Conservation (phyloP, 208 protist species). For the Strigomonas culicis region DNA sequence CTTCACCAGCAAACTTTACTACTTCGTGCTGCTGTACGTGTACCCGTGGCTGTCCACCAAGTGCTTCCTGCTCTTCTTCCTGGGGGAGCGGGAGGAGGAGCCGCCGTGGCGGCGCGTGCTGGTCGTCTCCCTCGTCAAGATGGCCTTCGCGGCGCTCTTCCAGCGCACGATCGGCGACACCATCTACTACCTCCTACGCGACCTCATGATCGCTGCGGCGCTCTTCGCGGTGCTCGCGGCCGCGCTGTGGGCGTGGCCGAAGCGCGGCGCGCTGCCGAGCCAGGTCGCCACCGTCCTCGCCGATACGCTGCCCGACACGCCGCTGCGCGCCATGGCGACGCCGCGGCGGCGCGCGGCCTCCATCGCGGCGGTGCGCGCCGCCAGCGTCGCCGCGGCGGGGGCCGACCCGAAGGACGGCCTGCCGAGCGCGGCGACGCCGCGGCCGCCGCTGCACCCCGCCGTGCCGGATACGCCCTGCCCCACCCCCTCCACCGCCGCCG, state of each 20-base stretch:
- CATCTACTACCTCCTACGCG: constrained; percentile 43
- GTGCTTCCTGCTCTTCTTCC: constrained; percentile 64
- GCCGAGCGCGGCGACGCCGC: no score
- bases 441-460: no score
- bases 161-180: constrained; percentile 71
- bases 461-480: no score
- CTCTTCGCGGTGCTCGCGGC: constrained; percentile 23
- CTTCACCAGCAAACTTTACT: constrained; percentile 60
- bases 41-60: constrained; percentile 69
- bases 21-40: constrained; percentile 45
- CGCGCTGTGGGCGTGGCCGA: constrained; percentile 39
- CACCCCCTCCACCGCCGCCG: no score
- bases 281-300: constrained; percentile 31
- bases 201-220: constrained; percentile 41
- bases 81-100: not conserved
- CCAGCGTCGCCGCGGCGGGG: no score
- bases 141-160: constrained; percentile 30
- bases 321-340: no score
- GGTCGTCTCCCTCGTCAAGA: constrained; percentile 23
- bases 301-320: constrained; percentile 19
- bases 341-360: no score
- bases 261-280: constrained; percentile 19
- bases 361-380: no score
- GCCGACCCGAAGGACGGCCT: no score
- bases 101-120: constrained; percentile 20